phyloP scores from a whole-genome alignment of 345 rosid species.

The Syzygium grande region DNA sequence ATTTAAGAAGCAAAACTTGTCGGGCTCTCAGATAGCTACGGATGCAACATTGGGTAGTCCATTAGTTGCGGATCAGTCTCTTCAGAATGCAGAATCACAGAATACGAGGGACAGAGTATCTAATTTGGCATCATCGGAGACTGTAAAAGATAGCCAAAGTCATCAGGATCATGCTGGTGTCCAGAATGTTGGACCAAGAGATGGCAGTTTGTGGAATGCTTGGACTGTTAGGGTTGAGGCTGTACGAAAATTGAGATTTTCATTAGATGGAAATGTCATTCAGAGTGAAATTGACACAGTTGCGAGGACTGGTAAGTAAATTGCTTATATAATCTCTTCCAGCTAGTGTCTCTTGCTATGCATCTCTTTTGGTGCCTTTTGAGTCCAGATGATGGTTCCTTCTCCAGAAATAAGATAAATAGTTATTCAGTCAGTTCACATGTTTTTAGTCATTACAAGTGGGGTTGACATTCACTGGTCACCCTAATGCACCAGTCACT shows the following conservation, averaged over 20 bases:
- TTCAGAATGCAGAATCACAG: conserved; percentile 19
- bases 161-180: conserved; percentile 9
- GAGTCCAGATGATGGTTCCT: not conserved
- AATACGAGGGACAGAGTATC: conserved; percentile 4
- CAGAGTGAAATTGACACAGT: conserved; percentile 17
- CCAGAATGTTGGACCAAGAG: conserved; percentile 17
- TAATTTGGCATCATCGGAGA: conserved; percentile 9
- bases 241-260: conserved; percentile 60
- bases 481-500: not conserved
- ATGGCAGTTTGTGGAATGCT: conserved; percentile 49
- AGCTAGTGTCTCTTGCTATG: not conserved
- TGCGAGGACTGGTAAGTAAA: conserved; percentile 36
- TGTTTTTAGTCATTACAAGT: not conserved
- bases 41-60: not conserved
- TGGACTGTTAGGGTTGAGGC: conserved; percentile 92
- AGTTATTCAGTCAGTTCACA: not conserved
- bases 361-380: not conserved
- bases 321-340: not conserved
- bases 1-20: conserved; percentile 32
- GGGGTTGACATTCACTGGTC: not conserved
- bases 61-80: conserved; percentile 10
- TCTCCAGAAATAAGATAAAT: not conserved
- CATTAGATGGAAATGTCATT: conserved; percentile 62
- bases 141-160: conserved; percentile 16
- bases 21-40: conserved; percentile 5